Percentiles rank a stretch among this genome's conserved stretches.
These are phyloP conservation scores for Moesziomyces sp. DNA, from an alignment of 1,284 basidiomycete species.

Conservation along the genomic window DNA sequence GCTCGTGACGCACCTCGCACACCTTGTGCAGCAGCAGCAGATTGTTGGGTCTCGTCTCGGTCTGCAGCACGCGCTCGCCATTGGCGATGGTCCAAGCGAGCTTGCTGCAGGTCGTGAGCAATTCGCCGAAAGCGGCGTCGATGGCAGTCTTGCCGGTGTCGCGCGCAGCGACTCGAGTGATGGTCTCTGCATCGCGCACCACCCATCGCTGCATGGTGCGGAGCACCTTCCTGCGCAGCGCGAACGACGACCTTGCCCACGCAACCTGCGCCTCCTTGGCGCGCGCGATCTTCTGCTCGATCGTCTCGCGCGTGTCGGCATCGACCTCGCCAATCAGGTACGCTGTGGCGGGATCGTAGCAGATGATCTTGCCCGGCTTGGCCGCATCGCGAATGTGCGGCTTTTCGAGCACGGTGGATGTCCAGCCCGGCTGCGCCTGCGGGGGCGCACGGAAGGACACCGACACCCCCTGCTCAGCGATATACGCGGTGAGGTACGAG, in stretches of 20 bases:
- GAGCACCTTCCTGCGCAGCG: slow-evolving; percentile 81
- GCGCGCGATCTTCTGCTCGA: slow-evolving; percentile 76
- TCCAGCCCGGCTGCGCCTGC: slow-evolving; percentile 50
- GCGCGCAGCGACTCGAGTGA: slow-evolving; percentile 87
- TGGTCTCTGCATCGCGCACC: slow-evolving; percentile 83
- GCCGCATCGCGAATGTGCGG: slow-evolving; percentile 22
- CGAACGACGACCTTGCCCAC: slow-evolving; percentile 81
- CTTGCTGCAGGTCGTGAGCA: slow-evolving; percentile 61
- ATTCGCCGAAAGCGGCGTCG: slow-evolving; percentile 71
- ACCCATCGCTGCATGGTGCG: slow-evolving; percentile 89
- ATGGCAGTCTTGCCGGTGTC: slow-evolving; percentile 91
- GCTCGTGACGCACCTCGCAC: slow-evolving; percentile 82
- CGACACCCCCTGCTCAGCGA: slow-evolving; percentile 26
- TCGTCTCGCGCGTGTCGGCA: slow-evolving; percentile 77
- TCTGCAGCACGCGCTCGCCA: slow-evolving; percentile 45
- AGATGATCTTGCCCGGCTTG: slow-evolving; percentile 75
- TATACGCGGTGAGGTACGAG: slow-evolving; percentile 4
- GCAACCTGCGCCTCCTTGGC: slow-evolving; percentile 77
- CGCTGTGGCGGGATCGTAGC: slow-evolving; percentile 89
- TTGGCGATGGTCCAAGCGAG: slow-evolving; percentile 61
- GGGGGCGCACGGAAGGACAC: slow-evolving; percentile 39
- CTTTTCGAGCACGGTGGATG: slow-evolving; percentile 25
- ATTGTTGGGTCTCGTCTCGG: slow-evolving; percentile 71
- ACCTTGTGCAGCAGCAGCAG: slow-evolving; percentile 86
- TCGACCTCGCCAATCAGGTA: slow-evolving; percentile 78